Evolutionary conservation across 2,329 filamentous ascomycete species (phyloP), one percentile per base, ranked within the genome.

Genomic region (Cladosporium oxysporum): DNA sequence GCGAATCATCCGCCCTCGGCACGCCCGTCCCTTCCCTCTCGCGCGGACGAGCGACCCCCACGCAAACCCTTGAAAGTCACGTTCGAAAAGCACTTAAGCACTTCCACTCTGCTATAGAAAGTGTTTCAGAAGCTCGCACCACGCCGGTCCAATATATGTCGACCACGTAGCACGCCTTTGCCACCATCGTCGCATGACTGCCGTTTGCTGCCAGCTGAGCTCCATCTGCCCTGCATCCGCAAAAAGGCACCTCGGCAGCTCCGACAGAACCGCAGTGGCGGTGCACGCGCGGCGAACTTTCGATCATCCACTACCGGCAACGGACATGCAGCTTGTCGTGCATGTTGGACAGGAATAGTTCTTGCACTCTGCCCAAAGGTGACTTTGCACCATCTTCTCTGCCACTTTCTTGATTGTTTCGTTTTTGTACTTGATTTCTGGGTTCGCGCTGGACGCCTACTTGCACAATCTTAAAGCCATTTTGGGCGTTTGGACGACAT

Each of bases 381-480:
- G 61, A 52, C 29, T 44, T 63, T 63, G 26, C 50, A 47, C 57
- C 41, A n/a, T 47, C 26, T 44, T 33, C 55, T 57, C 35, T 63
- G 52, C 31, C 3, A 7, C 8, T 33, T 21, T n/a, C 16, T 47
- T 29, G 29, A 14, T 63, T 31, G 18, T 63, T 33, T 37, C 18
- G 35, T 41, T 52, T 29, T 29, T 52, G 47, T 59, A 41, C 28
- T 29, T 44, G 28, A 28, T 37, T 62, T 52, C 31, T 65, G 7
- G 57, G 11, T 50, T 37, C 37, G 69, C 70, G 70, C 70, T 69
- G 70, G 69, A 64, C 70, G 70, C 70, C 71, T 66, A 71, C 69
- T 66, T 65, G 33, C 21, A 41, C 61, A 18, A 8, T 65, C 58
- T 18, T 21, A 11, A 49, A 62, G 26, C 62, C 52, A 52, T 44